Base-by-base conservation (phyloP, 768 basidiomycete species). In the Psilocybe subaeruginosa region DNA sequence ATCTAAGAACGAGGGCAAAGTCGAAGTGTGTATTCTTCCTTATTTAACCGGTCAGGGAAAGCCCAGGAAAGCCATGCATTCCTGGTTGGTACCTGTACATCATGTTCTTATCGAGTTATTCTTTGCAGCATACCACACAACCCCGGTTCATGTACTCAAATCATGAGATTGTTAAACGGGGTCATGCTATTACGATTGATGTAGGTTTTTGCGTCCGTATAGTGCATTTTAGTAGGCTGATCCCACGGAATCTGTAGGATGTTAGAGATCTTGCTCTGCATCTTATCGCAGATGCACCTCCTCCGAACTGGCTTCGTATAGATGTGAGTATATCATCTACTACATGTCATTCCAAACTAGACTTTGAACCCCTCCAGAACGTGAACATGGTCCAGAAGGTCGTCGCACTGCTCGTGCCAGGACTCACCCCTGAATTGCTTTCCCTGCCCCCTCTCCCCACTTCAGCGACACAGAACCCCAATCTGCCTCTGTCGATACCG, bases 191-290 rank as follows among this genome's bases (percentile, higher is more conserved):
- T 56, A 85, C 87, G n/a, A 87, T 96, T 61, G 89, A 89, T 57
- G 95, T 95, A 66, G 61, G 89, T 81, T 23, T 31, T 11, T 23
- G 14, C 5, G 9, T 31, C n/a, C 37, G 5, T 33, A 19, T 50
- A 16, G n/a, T 47, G 48, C 17, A 46, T 58, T 51, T 23, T 51
- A 8, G 27, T 30, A 31, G 46, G 35, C 14, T 17, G 23, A 14
- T 12, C n/a, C 39, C 27, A 17, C 43, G 54, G 5, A 11, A 16
- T 56, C 8, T 46, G 19, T 54, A 97, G 95, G 95, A 97, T 69
- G 79, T 98, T 19, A 84, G 97, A 37, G 95, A 98, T 68, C 80
- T 98, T 17, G 82, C 90, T 8, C 76, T 98, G 2, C 92, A 97
- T 66, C 78, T 97, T 49, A 75, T 89, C 27, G 90, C 91, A 0